Base-by-base conservation (phyloP, 805 yeast genomes). In the Kazachstania africana region DNA sequence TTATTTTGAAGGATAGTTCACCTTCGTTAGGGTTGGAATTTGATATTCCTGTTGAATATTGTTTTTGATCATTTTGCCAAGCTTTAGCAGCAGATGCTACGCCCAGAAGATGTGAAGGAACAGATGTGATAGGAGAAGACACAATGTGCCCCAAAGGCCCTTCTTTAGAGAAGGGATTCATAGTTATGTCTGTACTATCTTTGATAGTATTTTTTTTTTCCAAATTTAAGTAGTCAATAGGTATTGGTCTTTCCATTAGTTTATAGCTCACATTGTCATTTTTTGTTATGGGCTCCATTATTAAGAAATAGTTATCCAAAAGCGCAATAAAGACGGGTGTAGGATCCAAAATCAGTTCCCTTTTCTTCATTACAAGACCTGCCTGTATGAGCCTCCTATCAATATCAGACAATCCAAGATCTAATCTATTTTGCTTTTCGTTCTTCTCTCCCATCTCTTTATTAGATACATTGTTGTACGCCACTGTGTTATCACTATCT, bases 241-340 rank as follows among this genome's bases (percentile, higher is more conserved):
- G 77, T 8, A 75, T 69, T 1, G 83, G 82, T 27, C 62, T 62
- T 42, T 75, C 82, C 8, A 62, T 47, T 0, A 75, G 64, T 39
- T 63, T 64, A 28, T 48, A 63, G 12, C 42, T 44, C 23, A 44
- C 54, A 9, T 42, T 43, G 8, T 50, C 38, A 6, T 60, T 67
- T 27, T 65, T 68, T 6, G 61, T 60, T 3, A 68, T 52, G 28
- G 63, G 64, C 25, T 82, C 77, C 1, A 82, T 75, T 1, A 83
- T 66, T 20, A 83, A 47, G 27, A 83, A 54, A 43, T 65, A 80
- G 45, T 83, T 80, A 47, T 83, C 94, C 32, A 83, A 55, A 18
- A 83, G 55, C 13, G 81, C 70, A 16, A 79, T 44, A 40, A 70
- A 63, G 1, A 62, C 55, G 0, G 66, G 59, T 6, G 62, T 57